Evolutionary conservation across 2,329 filamentous ascomycete species (phyloP).

Genomic region (Paraphaeosphaeria sporulosa): DNA sequence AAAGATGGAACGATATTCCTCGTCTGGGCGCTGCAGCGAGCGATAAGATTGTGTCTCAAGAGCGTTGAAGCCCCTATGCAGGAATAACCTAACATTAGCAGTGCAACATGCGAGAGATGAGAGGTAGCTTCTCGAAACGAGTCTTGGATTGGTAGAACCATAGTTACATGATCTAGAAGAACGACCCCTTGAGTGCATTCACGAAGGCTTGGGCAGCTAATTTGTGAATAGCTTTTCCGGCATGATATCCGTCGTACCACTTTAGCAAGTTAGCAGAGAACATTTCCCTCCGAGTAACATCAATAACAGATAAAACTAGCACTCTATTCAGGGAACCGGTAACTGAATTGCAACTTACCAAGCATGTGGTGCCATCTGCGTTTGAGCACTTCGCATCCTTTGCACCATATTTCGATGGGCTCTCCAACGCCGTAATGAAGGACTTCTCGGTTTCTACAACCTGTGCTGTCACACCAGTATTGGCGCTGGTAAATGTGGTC

Average conservation of each 20-base stretch:
- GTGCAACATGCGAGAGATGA: neutral
- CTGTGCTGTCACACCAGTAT: conserved; percentile 43
- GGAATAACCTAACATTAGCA: no score
- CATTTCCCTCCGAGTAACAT: neutral
- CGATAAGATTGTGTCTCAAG: no score
- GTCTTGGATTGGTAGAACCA: neutral
- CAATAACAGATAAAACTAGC: neutral
- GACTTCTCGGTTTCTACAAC: conserved; percentile 53
- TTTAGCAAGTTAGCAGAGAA: neutral
- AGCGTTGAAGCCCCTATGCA: no score
- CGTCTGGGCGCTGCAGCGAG: neutral
- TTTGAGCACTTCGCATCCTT: conserved; percentile 55
- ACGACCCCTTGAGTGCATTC: conserved; percentile 13
- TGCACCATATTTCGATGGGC: conserved; percentile 53
- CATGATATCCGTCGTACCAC: conserved; percentile 9
- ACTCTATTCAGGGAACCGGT: conserved; percentile 25
- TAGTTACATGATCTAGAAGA: conserved; percentile 3
- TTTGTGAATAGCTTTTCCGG: conserved; percentile 19
- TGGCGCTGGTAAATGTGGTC: conserved; percentile 43
- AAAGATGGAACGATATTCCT: neutral
- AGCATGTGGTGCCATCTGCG: conserved; percentile 52
- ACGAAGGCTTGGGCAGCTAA: conserved; percentile 22
- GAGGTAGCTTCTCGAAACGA: neutral
- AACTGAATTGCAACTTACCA: conserved; percentile 52
- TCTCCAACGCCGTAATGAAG: conserved; percentile 54